Percentiles rank a stretch among this genome's conserved stretches.
phyloP scores from a whole-genome alignment of 2,329 filamentous ascomycete species.

The Monilinia aucupariae region DNA sequence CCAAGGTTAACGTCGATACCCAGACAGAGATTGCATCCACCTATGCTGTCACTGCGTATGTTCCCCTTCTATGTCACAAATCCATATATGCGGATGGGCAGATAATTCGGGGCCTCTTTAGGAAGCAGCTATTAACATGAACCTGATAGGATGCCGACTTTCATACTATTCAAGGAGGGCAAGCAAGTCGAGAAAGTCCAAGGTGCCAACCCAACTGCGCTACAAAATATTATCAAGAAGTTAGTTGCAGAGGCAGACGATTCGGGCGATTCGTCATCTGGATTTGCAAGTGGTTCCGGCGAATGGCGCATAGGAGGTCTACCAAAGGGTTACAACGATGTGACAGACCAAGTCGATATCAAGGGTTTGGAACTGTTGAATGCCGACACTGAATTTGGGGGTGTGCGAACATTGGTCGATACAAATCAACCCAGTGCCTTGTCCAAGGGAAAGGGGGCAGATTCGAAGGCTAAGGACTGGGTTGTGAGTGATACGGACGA shows the following conservation, averaged over 20 bases:
- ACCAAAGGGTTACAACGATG: constrained; percentile 75
- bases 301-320: constrained; percentile 70
- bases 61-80: constrained; percentile 14
- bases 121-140: constrained; percentile 8
- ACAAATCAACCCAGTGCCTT: constrained; percentile 59
- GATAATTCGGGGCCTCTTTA: not conserved
- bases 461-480: constrained; percentile 62
- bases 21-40: constrained; percentile 67
- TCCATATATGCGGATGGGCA: not conserved
- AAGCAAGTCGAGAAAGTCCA: constrained; percentile 61
- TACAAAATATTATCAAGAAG: constrained; percentile 66
- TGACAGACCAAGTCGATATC: constrained; percentile 75
- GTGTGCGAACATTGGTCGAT: constrained; percentile 71
- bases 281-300: constrained; percentile 39
- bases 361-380: constrained; percentile 84
- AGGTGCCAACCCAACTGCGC: constrained; percentile 66
- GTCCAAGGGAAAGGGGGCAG: constrained; percentile 48
- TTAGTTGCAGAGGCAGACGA: constrained; percentile 59
- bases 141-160: constrained; percentile 65
- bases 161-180: constrained; percentile 77
- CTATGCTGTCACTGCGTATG: constrained; percentile 65
- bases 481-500: constrained; percentile 96
- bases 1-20: constrained; percentile 77
- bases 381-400: constrained; percentile 69
- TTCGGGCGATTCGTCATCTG: constrained; percentile 38